Conservation (phyloP, 2,329 filamentous ascomycete genomes). For the Rhexocercosporidium sp. region DNA sequence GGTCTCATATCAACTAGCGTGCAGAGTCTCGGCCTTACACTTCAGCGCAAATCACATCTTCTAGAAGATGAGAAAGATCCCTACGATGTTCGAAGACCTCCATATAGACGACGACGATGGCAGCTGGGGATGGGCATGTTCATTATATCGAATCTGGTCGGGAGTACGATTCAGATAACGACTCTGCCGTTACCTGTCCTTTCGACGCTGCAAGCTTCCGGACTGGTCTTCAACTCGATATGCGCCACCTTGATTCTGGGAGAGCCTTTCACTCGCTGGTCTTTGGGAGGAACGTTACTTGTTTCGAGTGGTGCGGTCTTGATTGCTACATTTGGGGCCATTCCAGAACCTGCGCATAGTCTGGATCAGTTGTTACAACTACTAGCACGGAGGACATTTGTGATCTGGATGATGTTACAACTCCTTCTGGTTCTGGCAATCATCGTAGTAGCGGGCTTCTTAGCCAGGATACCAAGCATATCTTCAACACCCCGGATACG, state of each 20-base stretch:
- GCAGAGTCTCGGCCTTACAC: conserved; percentile 90
- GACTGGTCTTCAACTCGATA: conserved; percentile 97
- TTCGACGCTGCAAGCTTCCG: conserved; percentile 93
- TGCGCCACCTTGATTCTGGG: conserved; percentile 91
- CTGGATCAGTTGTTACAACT: conserved; percentile 80
- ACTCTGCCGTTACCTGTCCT: conserved; percentile 92
- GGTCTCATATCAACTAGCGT: conserved; percentile 92
- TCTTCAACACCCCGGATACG: conserved; percentile 70
- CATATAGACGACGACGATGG: conserved; percentile 91
- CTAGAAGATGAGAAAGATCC: conserved; percentile 90
- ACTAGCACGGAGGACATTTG: conserved; percentile 74
- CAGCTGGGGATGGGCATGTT: conserved; percentile 98
- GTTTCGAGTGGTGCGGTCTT: conserved; percentile 88
- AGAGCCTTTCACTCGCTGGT: conserved; percentile 93
- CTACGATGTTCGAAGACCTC: conserved; percentile 80
- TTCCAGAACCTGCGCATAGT: conserved; percentile 90
- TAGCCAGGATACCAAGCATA: conserved; percentile 56
- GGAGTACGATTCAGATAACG: conserved; percentile 96
- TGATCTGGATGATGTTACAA: conserved; percentile 88
- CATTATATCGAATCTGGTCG: conserved; percentile 89
- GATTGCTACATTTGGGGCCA: conserved; percentile 92
- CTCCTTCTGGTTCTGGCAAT: conserved; percentile 73
- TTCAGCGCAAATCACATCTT: conserved; percentile 97
- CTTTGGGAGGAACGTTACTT: conserved; percentile 85
- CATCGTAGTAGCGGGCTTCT: conserved; percentile 64